Conservation (phyloP, 2,329 filamentous ascomycete species). For the Trichophyton equinum region DNA sequence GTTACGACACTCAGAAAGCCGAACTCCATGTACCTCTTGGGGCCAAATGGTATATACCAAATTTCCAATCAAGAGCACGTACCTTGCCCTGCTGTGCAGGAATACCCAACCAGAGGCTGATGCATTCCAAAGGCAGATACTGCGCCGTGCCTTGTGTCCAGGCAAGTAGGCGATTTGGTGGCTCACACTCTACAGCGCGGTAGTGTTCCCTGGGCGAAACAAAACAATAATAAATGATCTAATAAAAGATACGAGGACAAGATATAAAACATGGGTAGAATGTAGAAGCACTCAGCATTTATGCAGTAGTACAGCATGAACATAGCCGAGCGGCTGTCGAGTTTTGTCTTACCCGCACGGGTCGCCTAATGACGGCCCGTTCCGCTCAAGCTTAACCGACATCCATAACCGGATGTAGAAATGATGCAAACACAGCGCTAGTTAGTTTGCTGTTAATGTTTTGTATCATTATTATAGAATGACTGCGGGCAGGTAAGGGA, state of each 20-base stretch:
- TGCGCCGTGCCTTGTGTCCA: no score
- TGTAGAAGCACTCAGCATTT: neutral
- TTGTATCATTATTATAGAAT: no score
- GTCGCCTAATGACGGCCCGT: neutral
- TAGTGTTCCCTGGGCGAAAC: neutral
- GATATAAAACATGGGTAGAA: neutral
- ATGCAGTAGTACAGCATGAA: neutral
- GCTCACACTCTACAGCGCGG: neutral
- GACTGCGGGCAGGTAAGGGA: no score
- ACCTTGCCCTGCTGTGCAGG: no score
- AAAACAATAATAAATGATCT: neutral
- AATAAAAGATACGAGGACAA: neutral
- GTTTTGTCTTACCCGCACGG: neutral
- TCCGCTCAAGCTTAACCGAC: neutral
- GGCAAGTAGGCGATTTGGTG: neutral
- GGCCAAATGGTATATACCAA: no score
- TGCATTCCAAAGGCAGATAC: no score
- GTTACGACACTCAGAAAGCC: neutral
- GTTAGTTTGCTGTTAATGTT: no score
- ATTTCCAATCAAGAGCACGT: no score
- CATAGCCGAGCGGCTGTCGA: neutral
- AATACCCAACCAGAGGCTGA: no score
- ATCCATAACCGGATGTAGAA: no score
- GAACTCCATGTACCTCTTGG: neutral
- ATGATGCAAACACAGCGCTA: no score